phyloP scores from a whole-genome alignment of 2,329 filamentous ascomycete species.

The Mollisia scopiformis region DNA sequence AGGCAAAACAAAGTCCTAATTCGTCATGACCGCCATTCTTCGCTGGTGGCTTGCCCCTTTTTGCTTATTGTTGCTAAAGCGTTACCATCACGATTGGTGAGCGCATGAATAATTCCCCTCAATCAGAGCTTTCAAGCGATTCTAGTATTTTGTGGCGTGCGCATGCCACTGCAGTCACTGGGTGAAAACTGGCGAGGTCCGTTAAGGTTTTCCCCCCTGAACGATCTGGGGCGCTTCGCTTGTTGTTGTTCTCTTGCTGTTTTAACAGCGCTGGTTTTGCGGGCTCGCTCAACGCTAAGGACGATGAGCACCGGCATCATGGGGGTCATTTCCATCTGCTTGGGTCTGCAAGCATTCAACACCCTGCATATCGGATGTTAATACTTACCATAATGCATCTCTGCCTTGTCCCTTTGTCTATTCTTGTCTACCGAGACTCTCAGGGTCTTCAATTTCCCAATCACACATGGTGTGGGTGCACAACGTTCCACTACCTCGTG shows the following conservation, averaged over 20 bases:
- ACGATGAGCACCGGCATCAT: slow-evolving; percentile 1
- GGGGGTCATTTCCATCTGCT: neutral
- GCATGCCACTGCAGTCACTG: neutral
- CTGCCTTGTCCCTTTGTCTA: neutral
- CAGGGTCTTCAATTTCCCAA: neutral
- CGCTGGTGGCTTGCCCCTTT: neutral
- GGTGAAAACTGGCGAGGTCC: neutral
- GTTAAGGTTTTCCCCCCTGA: neutral
- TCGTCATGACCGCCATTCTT: neutral
- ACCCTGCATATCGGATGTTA: neutral
- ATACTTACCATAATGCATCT: neutral
- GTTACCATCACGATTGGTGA: neutral
- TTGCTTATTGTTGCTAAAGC: neutral
- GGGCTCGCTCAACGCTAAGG: neutral
- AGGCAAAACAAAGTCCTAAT: neutral
- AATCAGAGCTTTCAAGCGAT: neutral
- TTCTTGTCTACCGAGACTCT: neutral
- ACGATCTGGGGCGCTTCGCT: slow-evolving; percentile 2
- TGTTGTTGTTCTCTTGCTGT: slow-evolving; percentile 7
- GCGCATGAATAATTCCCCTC: neutral
- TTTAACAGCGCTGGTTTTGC: slow-evolving; percentile 9
- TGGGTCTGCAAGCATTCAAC: neutral
- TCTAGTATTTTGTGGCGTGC: neutral
- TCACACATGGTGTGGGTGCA: neutral
- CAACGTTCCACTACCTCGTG: neutral